Evolutionary conservation across 2,329 filamentous ascomycete genomes (phyloP), one percentile per base, ranked within the genome.

Genomic region (Sporothrix sp.): DNA sequence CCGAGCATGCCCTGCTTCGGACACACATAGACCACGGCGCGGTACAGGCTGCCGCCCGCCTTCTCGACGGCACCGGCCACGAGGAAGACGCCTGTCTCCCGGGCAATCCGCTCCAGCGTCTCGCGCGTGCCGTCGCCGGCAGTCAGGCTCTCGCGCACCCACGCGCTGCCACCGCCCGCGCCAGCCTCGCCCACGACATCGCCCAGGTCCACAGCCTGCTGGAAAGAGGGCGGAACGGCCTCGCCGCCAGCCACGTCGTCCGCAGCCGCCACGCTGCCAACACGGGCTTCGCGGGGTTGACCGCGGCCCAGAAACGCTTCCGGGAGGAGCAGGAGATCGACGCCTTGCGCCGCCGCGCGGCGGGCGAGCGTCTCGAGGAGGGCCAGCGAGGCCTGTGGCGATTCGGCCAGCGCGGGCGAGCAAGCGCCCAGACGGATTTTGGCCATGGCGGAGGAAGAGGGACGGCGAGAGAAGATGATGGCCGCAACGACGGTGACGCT

Each of bases 241-340:
- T 95, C 87, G 16, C 89, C 78, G 4, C 89, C 90, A 44, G 74
- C 70, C 3, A 75, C 70, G 0, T 76, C 74, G 33, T 90, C 81
- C 14, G 75, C 72, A 4, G 90, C 90, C 6, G 95, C 74, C 2
- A 78, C 74, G 42, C 81, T 81, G 4, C 89, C 89, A 61, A 95
- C 95, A 46, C 72, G 71, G 55, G 82, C 83, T 16, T 84, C 88
- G 10, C 90, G 84, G 16, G 91, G 91, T 63, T 96, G 96, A 1
- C 90, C 91, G 43, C 55, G 44, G 42, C 91, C 91, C 2, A 96
- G 75, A 63, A 88, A 95, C 20, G 90, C 90, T 70, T 97, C 90
- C 0, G 91, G 91, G 54, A 96, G 90, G 48, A 96, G 79, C 25
- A 96, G 74, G 45, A 96, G 74, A 63, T 93, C 73, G 35, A 78